These are phyloP conservation scores for Russula virescens DNA, from an alignment of 768 basidiomycete genomes.

Conservation along the genomic window DNA sequence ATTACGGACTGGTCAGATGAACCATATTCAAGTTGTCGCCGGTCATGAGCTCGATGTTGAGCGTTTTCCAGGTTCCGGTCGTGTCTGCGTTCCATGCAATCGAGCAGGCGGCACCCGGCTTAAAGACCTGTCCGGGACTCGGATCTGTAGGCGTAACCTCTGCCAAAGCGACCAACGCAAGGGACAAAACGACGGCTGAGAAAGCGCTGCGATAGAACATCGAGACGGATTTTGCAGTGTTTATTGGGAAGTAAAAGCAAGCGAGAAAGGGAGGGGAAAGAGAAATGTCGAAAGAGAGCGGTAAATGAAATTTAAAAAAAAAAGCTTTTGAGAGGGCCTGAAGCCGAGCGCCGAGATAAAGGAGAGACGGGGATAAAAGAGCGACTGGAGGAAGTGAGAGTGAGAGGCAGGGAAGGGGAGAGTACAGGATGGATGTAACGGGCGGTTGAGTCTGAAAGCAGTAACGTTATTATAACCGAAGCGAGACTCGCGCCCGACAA, in stretches of 20 bases:
- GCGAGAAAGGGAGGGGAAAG: too few relatives aligned
- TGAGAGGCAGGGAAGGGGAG: neutral
- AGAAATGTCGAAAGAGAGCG: too few relatives aligned
- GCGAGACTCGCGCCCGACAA: too few relatives aligned
- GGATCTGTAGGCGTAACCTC: slow-evolving; percentile 56
- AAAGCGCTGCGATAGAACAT: slow-evolving; percentile 19
- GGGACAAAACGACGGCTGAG: slow-evolving; percentile 19
- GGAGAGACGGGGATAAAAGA: slow-evolving; percentile 3
- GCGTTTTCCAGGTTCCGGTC: slow-evolving; percentile 59
- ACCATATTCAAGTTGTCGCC: slow-evolving; percentile 68
- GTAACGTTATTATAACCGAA: too few relatives aligned
- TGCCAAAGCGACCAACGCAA: slow-evolving; percentile 37
- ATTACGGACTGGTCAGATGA: slow-evolving; percentile 53
- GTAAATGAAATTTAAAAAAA: neutral
- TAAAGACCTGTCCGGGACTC: slow-evolving; percentile 51
- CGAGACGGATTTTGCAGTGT: neutral
- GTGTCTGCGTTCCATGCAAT: slow-evolving; percentile 56
- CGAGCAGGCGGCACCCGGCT: slow-evolving; percentile 49
- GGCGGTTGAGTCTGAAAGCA: too few relatives aligned
- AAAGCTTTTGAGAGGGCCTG: neutral
- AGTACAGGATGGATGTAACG: too few relatives aligned
- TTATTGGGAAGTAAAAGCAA: too few relatives aligned
- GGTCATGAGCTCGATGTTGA: slow-evolving; percentile 76
- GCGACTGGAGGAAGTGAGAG: neutral
- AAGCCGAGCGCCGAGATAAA: neutral